Conservation (phyloP, 1,284 basidiomycete species). For the Ceratorhiza oryzae-sativae region DNA sequence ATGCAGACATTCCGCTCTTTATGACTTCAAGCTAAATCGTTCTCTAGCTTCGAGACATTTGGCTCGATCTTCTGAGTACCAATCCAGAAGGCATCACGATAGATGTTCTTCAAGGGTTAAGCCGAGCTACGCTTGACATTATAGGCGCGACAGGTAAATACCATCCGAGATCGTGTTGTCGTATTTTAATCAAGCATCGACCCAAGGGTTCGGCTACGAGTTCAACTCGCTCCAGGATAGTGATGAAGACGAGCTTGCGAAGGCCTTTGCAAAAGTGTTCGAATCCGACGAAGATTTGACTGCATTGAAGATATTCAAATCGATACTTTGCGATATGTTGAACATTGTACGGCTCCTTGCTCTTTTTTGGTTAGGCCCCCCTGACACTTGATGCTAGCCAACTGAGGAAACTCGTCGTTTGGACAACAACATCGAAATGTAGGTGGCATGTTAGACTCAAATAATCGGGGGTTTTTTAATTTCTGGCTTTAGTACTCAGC, state of each 20-base stretch:
- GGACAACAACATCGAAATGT: slow-evolving; percentile 3
- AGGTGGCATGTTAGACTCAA: slow-evolving; percentile 15
- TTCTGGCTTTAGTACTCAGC: slow-evolving; percentile 41
- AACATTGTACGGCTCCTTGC: slow-evolving; percentile 2
- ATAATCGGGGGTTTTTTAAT: not conserved
- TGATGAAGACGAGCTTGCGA: slow-evolving; percentile 46
- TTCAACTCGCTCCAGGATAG: slow-evolving; percentile 48
- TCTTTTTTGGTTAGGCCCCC: not conserved
- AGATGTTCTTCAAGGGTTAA: slow-evolving; percentile 51
- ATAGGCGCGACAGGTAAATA: slow-evolving; percentile 52
- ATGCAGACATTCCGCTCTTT: not conserved
- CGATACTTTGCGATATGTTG: not conserved
- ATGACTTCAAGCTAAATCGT: not conserved
- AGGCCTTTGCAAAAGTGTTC: slow-evolving; percentile 47
- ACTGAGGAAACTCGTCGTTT: slow-evolving; percentile 42
- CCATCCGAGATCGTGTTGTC: no score
- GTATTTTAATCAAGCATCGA: slow-evolving; percentile 15
- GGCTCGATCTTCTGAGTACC: slow-evolving; percentile 27
- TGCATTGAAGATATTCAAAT: not conserved
- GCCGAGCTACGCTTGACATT: slow-evolving; percentile 53
- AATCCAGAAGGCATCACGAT: slow-evolving; percentile 42
- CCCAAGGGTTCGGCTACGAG: slow-evolving; percentile 53
- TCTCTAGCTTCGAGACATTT: slow-evolving; percentile 41
- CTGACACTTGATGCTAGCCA: slow-evolving; percentile 44
- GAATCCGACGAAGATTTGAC: slow-evolving; percentile 16